Evolutionary conservation across 441 rosid species (phyloP).

Genomic region (Gossypium lobatum): DNA sequence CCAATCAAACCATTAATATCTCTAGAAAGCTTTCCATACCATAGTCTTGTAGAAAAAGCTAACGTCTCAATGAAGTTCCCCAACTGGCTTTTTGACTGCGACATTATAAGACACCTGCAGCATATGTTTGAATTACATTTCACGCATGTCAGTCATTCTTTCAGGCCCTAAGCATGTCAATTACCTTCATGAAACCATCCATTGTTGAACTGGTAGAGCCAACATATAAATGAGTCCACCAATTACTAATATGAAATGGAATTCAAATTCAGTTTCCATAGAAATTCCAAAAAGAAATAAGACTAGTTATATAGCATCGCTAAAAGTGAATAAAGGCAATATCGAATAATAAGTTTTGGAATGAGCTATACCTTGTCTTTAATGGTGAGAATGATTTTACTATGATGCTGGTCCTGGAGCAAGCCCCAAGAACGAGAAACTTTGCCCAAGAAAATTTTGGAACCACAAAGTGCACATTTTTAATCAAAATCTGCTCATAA

Average conservation of each 20-base stretch:
- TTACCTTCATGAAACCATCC: not conserved
- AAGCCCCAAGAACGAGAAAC: slow-evolving; percentile 72
- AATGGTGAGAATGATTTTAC: slow-evolving; percentile 73
- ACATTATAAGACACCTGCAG: slow-evolving; percentile 56
- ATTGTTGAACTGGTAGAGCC: not conserved
- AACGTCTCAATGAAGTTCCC: slow-evolving; percentile 62
- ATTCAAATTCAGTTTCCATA: slow-evolving; percentile 9
- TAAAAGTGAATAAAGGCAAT: slow-evolving; percentile 2
- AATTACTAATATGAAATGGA: not conserved
- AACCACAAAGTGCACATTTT: slow-evolving; percentile 78
- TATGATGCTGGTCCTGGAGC: slow-evolving; percentile 67
- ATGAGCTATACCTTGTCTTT: slow-evolving; percentile 50
- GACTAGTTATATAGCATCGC: not conserved
- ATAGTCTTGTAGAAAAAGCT: slow-evolving; percentile 70
- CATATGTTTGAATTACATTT: slow-evolving; percentile 22
- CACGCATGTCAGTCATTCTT: slow-evolving; percentile 10
- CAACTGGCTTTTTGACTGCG: slow-evolving; percentile 42
- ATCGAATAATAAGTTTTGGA: slow-evolving; percentile 3
- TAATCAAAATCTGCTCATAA: slow-evolving; percentile 46
- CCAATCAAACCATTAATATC: slow-evolving; percentile 7
- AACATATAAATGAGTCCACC: not conserved
- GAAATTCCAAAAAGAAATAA: not conserved
- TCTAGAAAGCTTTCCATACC: slow-evolving; percentile 37
- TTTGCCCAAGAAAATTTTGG: slow-evolving; percentile 68
- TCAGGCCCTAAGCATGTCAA: slow-evolving; percentile 9